phyloP scores from a whole-genome alignment of 75 land plant genomes.

The Cunninghamia lanceolata region DNA sequence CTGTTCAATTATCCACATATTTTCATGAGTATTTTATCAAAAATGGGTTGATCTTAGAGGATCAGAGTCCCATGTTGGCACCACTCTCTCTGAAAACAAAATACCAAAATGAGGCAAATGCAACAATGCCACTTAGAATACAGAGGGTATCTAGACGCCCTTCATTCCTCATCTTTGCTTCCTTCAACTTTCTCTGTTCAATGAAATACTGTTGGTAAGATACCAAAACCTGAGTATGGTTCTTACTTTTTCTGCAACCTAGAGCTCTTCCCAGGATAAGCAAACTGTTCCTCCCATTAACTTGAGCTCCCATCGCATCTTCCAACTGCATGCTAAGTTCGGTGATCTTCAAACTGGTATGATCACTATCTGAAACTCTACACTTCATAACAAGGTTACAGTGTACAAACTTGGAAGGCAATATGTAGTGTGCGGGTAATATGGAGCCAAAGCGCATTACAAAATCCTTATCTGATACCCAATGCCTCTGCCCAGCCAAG shows the following conservation, averaged over 20 bases:
- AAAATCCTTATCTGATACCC: too few species aligned
- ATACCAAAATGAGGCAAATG: constrained; percentile 9
- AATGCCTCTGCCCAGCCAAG: neutral
- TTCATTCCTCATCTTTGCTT: neutral
- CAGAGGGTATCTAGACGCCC: constrained; percentile 14
- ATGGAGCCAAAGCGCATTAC: too few species aligned
- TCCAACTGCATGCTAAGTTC: constrained; percentile 69
- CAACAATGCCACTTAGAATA: constrained; percentile 18
- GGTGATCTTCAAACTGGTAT: constrained; percentile 5
- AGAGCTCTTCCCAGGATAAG: too few species aligned
- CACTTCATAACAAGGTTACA: constrained; percentile 57
- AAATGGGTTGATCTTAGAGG: neutral
- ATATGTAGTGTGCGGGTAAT: constrained; percentile 26
- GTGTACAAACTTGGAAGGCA: constrained; percentile 42
- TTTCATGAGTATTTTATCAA: neutral
- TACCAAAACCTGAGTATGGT: constrained; percentile 6
- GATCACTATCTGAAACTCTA: constrained; percentile 11
- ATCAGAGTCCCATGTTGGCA: neutral
- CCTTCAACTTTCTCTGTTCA: constrained; percentile 9
- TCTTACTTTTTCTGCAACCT: constrained; percentile 12
- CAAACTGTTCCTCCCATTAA: constrained; percentile 38
- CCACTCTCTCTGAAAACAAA: neutral
- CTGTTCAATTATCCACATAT: too few species aligned
- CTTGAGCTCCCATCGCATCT: constrained; percentile 61
- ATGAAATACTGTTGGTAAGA: neutral